Evolutionary conservation across 2,329 filamentous ascomycete species (phyloP).

Genomic region (Exophiala sp.): DNA sequence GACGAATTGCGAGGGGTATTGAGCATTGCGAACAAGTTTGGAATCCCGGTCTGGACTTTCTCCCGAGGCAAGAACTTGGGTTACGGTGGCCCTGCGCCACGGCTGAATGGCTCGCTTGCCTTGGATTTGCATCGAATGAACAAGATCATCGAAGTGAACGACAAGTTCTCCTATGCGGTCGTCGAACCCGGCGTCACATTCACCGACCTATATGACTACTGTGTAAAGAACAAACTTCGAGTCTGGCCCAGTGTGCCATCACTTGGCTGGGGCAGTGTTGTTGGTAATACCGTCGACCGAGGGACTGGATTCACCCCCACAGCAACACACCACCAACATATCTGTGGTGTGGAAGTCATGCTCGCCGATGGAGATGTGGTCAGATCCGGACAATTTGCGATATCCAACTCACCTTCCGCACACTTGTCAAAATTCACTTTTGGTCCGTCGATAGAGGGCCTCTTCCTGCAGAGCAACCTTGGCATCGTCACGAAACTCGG

Average conservation of each 20-base stretch:
- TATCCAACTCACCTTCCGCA: conserved; percentile 19
- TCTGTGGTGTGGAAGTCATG: conserved; percentile 45
- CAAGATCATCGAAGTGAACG: conserved; percentile 34
- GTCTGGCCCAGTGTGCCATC: conserved; percentile 50
- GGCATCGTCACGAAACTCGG: conserved; percentile 29
- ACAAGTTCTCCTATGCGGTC: conserved; percentile 32
- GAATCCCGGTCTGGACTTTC: conserved; percentile 26
- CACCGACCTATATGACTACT: conserved; percentile 43
- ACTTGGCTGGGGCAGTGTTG: conserved; percentile 49
- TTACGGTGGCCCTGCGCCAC: conserved; percentile 50
- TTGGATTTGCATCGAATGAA: conserved; percentile 42
- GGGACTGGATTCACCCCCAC: conserved; percentile 37
- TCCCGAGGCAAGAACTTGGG: conserved; percentile 27
- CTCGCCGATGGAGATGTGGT: conserved; percentile 39
- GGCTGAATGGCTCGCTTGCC: conserved; percentile 44
- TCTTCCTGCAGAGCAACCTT: conserved; percentile 28
- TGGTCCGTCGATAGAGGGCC: conserved; percentile 23
- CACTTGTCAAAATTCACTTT: conserved; percentile 23
- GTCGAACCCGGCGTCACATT: conserved; percentile 48
- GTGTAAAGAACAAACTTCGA: conserved; percentile 36
- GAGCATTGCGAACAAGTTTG: conserved; percentile 20
- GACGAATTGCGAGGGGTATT: conserved; percentile 21
- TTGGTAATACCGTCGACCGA: conserved; percentile 51
- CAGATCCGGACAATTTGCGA: conserved; percentile 41
- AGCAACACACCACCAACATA: conserved; percentile 46